Evolutionary conservation across 345 rosid species (phyloP), one percentile per base, ranked within the genome.

Genomic region (Rhodamnia rubescens): DNA sequence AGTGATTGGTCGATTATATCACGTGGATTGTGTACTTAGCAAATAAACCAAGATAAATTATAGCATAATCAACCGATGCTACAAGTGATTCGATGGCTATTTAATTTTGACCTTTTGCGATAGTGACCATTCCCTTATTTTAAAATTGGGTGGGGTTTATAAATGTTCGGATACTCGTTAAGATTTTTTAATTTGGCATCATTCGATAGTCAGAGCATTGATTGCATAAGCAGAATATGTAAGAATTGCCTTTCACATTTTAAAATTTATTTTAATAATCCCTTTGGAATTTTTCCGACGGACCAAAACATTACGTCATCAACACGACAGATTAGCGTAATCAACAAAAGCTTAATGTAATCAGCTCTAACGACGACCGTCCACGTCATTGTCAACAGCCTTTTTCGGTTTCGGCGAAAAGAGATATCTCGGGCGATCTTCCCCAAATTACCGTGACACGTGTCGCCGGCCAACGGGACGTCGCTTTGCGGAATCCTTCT

Each of bases 11-110:
- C n/a, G n/a, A n/a, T n/a, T 36, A 36, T 36, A 14, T 58, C 32
- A 5, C 27, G 0, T n/a, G 16, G 4, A 14, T 27, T 8, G 2
- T 58, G 69, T 3, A 12, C 8, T 58, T 6, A 0, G 5, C 1
- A 12, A 14, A 0, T n/a, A 58, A 58, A 26, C 4, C 40, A 0
- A 59, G 1, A 13, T 15, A 14, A 61, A 29, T 7, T 20, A 15
- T 0, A 7, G 42, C 20, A 61, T 3, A 14, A 29, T 61, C 40
- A 14, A 14, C 15, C 2, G 1, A 64, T 64, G 42, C 4, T 14
- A 7, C 4, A 29, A 29, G 74, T 29, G 42, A 64, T 64, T 64
- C 3, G 32, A 5, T 57, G 1, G 5, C 42, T 7, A 5, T 29
- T 15, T 1, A 29, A 64, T 58, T 57, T n/a, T 40, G 18, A 7